Evolutionary conservation across 179 eudicot species (phyloP).

Genomic region (Heliamphora pulchella): DNA sequence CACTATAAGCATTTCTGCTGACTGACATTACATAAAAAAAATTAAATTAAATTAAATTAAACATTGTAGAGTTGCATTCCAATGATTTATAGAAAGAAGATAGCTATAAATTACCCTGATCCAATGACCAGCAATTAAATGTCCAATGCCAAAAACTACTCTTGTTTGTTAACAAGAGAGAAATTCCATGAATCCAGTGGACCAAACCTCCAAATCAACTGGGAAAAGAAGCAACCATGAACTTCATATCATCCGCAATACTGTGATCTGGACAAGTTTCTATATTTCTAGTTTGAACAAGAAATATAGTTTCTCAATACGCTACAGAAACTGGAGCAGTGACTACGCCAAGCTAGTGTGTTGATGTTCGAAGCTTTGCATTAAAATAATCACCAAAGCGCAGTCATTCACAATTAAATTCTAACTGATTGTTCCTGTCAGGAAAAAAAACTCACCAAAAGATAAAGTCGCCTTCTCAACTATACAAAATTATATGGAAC

Average conservation of each 20-base stretch:
- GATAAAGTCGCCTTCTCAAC: no score
- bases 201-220: not conserved
- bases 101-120: not conserved
- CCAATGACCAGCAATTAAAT: not conserved
- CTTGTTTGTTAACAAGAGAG: not conserved
- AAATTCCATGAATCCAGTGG: not conserved
- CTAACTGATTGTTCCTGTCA: not conserved
- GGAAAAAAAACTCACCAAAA: not conserved
- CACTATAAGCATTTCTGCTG: not conserved
- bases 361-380: not conserved
- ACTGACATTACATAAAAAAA: not conserved
- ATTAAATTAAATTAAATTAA: not conserved
- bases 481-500: no score
- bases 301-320: not conserved
- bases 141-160: not conserved
- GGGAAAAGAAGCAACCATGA: not conserved
- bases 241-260: not conserved
- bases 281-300: not conserved
- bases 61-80: not conserved
- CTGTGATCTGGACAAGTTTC: not conserved
- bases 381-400: not conserved
- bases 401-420: not conserved
- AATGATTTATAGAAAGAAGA: not conserved
- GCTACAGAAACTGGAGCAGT: not conserved
- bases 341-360: constrained; percentile 1